phyloP scores from a whole-genome alignment of 2,329 filamentous ascomycete genomes.

The Stylonectria norvegica region DNA sequence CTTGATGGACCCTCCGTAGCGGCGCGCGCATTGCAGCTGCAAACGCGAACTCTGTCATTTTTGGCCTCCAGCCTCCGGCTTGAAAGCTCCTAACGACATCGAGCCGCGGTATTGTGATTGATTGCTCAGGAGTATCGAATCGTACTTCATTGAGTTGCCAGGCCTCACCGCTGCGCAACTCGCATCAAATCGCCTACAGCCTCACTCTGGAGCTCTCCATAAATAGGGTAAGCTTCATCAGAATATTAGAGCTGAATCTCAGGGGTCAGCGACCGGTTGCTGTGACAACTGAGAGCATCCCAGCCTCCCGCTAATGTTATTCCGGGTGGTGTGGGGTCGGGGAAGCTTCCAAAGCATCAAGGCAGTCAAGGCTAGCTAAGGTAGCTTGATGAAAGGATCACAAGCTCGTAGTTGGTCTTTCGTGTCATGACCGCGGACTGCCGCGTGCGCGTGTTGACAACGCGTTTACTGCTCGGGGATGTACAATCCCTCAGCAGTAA shows the following conservation, averaged over 20 bases:
- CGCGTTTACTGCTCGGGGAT: conserved; percentile 2
- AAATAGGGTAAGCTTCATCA: too few species aligned
- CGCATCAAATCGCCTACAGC: too few species aligned
- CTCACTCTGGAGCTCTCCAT: neutral
- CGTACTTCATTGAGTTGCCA: too few species aligned
- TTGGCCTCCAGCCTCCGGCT: conserved; percentile 5
- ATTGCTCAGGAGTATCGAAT: conserved; percentile 3
- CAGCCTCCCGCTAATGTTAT: conserved; percentile 13
- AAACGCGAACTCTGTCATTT: conserved; percentile 11
- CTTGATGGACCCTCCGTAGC: conserved; percentile 9
- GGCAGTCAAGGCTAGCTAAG: conserved; percentile 3
- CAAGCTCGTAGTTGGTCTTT: conserved; percentile 10
- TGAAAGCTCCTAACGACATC: conserved; percentile 12
- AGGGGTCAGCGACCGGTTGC: conserved; percentile 22
- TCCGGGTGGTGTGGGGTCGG: conserved; percentile 16
- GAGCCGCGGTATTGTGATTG: conserved; percentile 11
- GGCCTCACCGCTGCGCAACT: too few species aligned
- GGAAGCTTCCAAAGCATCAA: conserved; percentile 7
- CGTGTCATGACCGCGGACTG: conserved; percentile 6
- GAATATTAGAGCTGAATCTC: conserved; percentile 2
- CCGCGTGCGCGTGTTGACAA: conserved; percentile 6
- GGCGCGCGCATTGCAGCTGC: conserved; percentile 9
- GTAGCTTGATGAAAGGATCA: conserved; percentile 12
- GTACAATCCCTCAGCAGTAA: too few species aligned
- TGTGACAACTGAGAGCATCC: conserved; percentile 22